Percentiles rank a stretch among this genome's conserved stretches.
Conservation (phyloP, 1,284 basidiomycete genomes). For the Ganoderma sp. region DNA sequence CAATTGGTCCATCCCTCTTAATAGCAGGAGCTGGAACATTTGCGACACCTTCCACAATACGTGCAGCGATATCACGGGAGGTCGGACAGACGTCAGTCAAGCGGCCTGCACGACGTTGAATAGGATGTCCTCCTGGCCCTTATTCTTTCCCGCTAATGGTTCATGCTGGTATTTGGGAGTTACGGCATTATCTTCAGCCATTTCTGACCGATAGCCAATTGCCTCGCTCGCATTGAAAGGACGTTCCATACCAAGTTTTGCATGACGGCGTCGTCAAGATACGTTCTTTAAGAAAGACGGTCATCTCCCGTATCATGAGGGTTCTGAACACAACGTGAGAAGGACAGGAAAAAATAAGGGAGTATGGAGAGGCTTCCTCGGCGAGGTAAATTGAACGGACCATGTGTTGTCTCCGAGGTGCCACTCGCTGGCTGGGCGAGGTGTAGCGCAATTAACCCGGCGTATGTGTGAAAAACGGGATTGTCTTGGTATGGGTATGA, state of each 20-base stretch:
- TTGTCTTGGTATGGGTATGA: slow-evolving; percentile 87
- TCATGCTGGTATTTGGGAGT: not conserved
- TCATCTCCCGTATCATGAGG: not conserved
- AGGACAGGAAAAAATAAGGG: not conserved
- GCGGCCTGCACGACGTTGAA: not conserved
- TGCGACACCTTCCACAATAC: not conserved
- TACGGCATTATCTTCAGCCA: not conserved
- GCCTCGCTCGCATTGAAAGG: not conserved
- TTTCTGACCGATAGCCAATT: not conserved
- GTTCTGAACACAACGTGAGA: not conserved
- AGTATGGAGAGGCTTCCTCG: not conserved
- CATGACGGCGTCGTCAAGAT: not conserved
- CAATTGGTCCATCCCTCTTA: not conserved
- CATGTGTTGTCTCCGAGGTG: slow-evolving; percentile 24
- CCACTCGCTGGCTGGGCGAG: slow-evolving; percentile 49
- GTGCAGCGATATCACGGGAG: not conserved
- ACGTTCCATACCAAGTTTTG: not conserved
- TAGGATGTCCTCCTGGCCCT: not conserved
- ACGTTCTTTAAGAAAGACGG: not conserved
- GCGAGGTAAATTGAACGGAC: slow-evolving; percentile 21
- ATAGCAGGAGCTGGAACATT: not conserved
- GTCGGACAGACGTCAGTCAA: not conserved
- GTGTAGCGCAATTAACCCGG: slow-evolving; percentile 75
- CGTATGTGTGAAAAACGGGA: slow-evolving; percentile 79
- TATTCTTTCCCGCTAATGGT: not conserved